A percentile compares a stretch with the other conserved stretches of the same genome.
Conservation (phyloP, 179 eudicot genomes). For the Amaranthus tricolor region DNA sequence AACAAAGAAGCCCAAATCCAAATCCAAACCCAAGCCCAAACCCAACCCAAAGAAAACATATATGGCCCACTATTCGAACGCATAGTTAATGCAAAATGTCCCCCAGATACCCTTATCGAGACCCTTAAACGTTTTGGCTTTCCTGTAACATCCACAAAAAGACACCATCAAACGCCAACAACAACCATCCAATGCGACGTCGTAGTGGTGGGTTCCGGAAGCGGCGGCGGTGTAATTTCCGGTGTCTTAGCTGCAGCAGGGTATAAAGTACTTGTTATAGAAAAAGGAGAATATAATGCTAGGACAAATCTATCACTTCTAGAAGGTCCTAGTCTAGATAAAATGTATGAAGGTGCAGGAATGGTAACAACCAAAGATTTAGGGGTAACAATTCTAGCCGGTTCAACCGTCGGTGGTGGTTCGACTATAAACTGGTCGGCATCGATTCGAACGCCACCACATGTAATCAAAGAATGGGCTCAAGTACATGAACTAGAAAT, state of each 20-base stretch:
- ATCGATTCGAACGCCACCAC: slow-evolving; percentile 50
- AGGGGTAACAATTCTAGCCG: slow-evolving; percentile 47
- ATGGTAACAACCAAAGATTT: slow-evolving; percentile 40
- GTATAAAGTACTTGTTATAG: slow-evolving; percentile 61
- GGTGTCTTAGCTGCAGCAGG: slow-evolving; percentile 68
- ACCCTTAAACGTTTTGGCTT: slow-evolving; percentile 33
- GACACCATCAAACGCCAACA: slow-evolving; percentile 18
- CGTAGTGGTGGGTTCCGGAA: slow-evolving; percentile 67
- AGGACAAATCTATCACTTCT: slow-evolving; percentile 51
- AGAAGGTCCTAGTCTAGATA: slow-evolving; percentile 50
- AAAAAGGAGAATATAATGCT: slow-evolving; percentile 54
- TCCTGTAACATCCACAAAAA: slow-evolving; percentile 24
- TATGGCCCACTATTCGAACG: slow-evolving; percentile 55
- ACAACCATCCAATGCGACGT: slow-evolving; percentile 55
- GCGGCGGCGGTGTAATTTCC: slow-evolving; percentile 65
- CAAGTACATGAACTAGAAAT: slow-evolving; percentile 32
- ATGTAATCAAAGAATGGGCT: slow-evolving; percentile 58
- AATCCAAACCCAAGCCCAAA: background rate
- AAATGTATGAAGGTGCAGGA: slow-evolving; percentile 63
- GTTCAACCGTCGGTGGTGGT: slow-evolving; percentile 75
- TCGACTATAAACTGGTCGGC: slow-evolving; percentile 67
- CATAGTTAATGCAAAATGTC: slow-evolving; percentile 29
- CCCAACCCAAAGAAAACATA: slow-evolving; percentile 17
- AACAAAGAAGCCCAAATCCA: background rate
- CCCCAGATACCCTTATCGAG: slow-evolving; percentile 24